phyloP scores from a whole-genome alignment of 2,329 filamentous ascomycete species.

The Aspergillus quadricinctus region DNA sequence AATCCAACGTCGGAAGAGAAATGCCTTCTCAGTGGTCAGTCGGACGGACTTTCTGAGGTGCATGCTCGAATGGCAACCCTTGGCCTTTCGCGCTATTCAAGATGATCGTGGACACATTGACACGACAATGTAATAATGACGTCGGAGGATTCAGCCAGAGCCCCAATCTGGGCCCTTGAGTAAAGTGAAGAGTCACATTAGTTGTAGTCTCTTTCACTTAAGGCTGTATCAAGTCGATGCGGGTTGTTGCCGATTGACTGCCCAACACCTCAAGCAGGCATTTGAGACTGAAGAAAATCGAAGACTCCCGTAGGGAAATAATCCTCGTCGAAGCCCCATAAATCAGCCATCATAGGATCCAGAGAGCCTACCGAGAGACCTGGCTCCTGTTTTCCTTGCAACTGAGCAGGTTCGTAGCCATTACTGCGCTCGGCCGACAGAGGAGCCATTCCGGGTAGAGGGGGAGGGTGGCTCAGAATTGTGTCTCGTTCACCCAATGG shows the following conservation, averaged over 20 bases:
- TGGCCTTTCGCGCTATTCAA: neutral
- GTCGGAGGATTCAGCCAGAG: neutral
- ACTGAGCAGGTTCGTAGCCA: constrained; percentile 18
- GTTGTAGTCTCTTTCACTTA: too few relatives aligned
- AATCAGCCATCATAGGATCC: constrained; percentile 39
- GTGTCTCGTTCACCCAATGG: constrained; percentile 34
- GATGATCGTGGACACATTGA: neutral
- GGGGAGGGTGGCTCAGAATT: constrained; percentile 33
- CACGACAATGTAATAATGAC: neutral
- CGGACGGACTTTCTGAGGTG: neutral
- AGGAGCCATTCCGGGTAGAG: constrained; percentile 34
- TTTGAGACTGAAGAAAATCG: constrained; percentile 39
- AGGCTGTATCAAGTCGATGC: neutral
- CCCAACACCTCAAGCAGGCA: constrained; percentile 29
- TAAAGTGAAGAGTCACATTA: neutral
- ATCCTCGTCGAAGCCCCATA: constrained; percentile 40
- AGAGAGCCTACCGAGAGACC: constrained; percentile 36
- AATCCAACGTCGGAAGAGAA: neutral
- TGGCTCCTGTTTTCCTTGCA: constrained; percentile 18
- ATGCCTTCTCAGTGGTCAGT: neutral
- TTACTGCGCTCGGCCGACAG: constrained; percentile 37
- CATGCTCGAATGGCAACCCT: neutral
- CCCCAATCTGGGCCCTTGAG: neutral
- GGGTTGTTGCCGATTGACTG: neutral
- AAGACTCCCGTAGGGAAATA: constrained; percentile 41